Base-by-base conservation (phyloP, 805 yeast genomes). In the Yarrowia phangngaensis region DNA sequence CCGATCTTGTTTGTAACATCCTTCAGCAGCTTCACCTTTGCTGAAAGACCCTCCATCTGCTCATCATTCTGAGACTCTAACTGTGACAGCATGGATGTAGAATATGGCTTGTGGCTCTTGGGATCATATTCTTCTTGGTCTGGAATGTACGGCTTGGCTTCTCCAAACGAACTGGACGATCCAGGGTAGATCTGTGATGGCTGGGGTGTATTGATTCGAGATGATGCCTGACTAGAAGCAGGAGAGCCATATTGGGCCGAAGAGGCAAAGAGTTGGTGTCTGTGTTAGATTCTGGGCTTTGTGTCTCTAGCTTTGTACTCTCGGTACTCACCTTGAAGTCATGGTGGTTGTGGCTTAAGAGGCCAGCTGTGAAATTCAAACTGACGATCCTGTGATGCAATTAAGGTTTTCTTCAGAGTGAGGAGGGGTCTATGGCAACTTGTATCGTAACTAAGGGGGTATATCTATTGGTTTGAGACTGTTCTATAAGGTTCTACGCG, bases 21-120 rank as follows among this genome's bases (percentile, higher is more conserved):
- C 59, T 80, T 82, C 49, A 82, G 64, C 20, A 76, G 68, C 40
- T 69, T 64, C 15, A 82, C 71, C 54, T 76, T 78, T 29, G 73
- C 70, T 24, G 74, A 68, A 73, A 82, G 74, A 2, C 71, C 65
- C 16, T 71, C 69, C 55, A 78, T 61, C 46, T 79, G 77, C 51
- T 78, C 82, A 26, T 78, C 84, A 53, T 74, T 74, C 59, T 82
- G 89, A 3, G 82, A 70, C 60, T 82, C 89, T 40, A 82, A 60
- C 52, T 76, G 78, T 15, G 82, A 73, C 56, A 80, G 58, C 50
- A 73, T 69, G 17, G 34, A 29, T 23, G 48, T 41, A 23, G 45
- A 38, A 19, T 38, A 38, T 24, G 17, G 45, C 23, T 38, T 38
- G 45, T 38, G 45, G 32, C 45, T 38, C 32, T 38, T 38, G 30